Percentiles rank a stretch among this genome's conserved stretches.
Evolutionary conservation across 441 rosid species (phyloP).

Genomic region (Populus hybrid): DNA sequence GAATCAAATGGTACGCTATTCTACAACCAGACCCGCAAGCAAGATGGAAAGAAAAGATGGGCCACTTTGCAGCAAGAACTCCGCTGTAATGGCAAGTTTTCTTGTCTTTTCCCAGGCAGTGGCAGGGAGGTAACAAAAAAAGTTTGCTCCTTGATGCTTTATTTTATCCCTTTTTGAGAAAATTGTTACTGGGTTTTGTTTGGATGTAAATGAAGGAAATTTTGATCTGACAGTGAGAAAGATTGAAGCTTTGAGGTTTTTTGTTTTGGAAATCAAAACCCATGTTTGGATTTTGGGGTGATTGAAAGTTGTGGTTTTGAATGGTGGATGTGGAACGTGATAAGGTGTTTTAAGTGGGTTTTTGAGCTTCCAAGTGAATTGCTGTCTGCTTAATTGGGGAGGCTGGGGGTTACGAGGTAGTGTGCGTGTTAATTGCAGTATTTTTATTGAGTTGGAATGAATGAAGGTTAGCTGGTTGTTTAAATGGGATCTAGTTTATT

Average conservation of each 20-base stretch:
- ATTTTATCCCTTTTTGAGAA: background rate
- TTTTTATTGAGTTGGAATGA: background rate
- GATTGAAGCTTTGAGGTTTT: background rate
- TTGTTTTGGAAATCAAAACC: background rate
- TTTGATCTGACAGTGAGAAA: background rate
- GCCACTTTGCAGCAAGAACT: constrained; percentile 32
- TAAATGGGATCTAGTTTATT: background rate
- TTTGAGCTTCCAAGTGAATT: background rate
- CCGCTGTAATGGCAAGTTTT: constrained; percentile 3
- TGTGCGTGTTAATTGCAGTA: background rate
- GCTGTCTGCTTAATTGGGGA: background rate
- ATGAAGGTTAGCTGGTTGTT: background rate
- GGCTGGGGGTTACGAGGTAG: background rate
- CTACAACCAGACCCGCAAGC: constrained; percentile 9
- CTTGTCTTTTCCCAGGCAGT: constrained; percentile 10
- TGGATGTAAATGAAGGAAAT: background rate
- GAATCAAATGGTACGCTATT: constrained; percentile 7
- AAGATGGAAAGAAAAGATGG: constrained; percentile 27
- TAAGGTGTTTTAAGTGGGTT: background rate
- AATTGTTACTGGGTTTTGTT: background rate
- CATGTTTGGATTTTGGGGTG: background rate
- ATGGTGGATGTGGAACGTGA: background rate
- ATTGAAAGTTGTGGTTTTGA: background rate
- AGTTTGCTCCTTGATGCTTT: background rate
- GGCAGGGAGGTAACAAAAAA: constrained; percentile 4